Evolutionary conservation across 179 eudicot genomes (phyloP), one percentile per base, ranked within the genome.

Genomic region (Sideroxylon spinosum): DNA sequence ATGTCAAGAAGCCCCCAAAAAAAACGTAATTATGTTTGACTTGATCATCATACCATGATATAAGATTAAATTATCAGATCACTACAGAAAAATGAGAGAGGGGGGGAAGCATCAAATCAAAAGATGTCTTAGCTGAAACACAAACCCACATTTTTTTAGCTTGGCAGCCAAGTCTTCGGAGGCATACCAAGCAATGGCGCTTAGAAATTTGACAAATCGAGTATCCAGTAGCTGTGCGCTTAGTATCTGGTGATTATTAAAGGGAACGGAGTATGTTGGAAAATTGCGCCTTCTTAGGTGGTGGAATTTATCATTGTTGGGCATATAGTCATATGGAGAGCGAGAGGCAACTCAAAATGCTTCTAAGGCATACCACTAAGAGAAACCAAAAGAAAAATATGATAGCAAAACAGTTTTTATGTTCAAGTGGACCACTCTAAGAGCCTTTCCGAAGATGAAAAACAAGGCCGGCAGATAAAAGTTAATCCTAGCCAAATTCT

Each of bases 1-100:
- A 49, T 49, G 80, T 60, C 29, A n/a, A 20, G 44, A 60, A 71
- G 13, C 71, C 37, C 71, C 37, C 19, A 75, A 62, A 19, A 75
- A 12, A 65, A 26, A 17, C 9, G 26, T 50, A 13, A 19, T n/a
- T 46, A 17, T 49, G 56, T 49, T 52, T 26, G 62, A 28, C 26
- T 28, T 76, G 49, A 50, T 50, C 13, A 53, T 50, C n/a, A 50
- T 16, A 23, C 9, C 17, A 6, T 19, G 32, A 76, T 14, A 75
- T 6, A 16, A 11, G 28, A 63, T 48, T 26, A 75, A 64, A 63
- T 16, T 25, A 49, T 25, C 60, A 48, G 32, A 48, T 9, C 44
- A 49, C 57, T 74, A 14, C 20, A 12, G 74, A 70, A 48, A 25
- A 25, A 9, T 7, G 3, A 46, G 22, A 50, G 23, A 37, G 0